Evolutionary conservation across 2,329 filamentous ascomycete genomes (phyloP).

Genomic region (Blumeria graminis): DNA sequence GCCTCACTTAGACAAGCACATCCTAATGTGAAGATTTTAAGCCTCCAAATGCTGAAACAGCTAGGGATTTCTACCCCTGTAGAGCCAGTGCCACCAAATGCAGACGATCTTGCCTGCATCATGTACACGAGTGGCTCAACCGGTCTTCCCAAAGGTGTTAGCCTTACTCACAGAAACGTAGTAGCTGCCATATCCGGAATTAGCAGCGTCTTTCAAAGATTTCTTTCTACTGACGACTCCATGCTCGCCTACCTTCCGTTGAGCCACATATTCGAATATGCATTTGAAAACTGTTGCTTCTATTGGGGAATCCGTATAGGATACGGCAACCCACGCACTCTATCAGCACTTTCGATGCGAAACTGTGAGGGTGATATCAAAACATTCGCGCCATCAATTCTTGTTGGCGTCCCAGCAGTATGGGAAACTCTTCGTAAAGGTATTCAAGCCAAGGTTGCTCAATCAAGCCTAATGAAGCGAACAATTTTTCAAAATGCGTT

Average conservation of each 20-base stretch:
- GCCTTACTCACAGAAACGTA: conserved; percentile 60
- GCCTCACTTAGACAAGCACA: conserved; percentile 28
- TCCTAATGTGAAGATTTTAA: conserved; percentile 26
- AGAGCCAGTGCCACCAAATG: conserved; percentile 45
- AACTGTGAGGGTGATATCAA: conserved; percentile 88
- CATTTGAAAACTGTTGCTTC: conserved; percentile 73
- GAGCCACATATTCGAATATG: conserved; percentile 87
- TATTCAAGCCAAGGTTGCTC: conserved; percentile 53
- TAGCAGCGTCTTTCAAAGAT: conserved; percentile 47
- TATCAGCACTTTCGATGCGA: conserved; percentile 62
- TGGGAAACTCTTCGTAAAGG: conserved; percentile 97
- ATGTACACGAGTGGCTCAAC: conserved; percentile 80
- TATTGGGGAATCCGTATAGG: conserved; percentile 81
- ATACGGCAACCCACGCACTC: conserved; percentile 71
- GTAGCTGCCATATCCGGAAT: conserved; percentile 69
- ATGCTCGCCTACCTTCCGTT: conserved; percentile 80
- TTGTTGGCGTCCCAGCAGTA: conserved; percentile 85
- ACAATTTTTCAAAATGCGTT: conserved; percentile 51
- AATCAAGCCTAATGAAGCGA: conserved; percentile 37
- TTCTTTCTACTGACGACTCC: conserved; percentile 51
- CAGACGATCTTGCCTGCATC: conserved; percentile 59
- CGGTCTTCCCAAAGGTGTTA: conserved; percentile 71
- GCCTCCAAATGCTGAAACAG: conserved; percentile 26
- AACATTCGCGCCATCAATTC: conserved; percentile 65
- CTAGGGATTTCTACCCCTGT: conserved; percentile 33